Percentiles rank a stretch among this genome's conserved stretches.
phyloP scores from a whole-genome alignment of 164 flowering plant species.

The Vitis rupestris region DNA sequence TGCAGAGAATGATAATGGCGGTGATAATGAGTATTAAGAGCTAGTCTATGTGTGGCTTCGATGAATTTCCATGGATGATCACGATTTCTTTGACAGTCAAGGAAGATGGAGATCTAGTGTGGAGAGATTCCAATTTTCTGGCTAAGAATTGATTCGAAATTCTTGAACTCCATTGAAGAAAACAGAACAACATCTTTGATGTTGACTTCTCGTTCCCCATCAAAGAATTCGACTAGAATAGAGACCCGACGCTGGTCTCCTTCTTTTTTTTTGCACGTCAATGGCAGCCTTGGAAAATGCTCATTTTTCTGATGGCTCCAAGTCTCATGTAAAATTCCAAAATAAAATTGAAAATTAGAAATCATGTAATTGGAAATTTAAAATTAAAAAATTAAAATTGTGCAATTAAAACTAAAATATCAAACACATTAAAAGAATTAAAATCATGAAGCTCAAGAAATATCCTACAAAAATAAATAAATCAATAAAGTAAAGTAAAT shows the following conservation, averaged over 20 bases:
- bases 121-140: constrained; percentile 54
- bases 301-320: too few species aligned
- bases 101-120: constrained; percentile 49
- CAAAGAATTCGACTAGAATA: constrained; percentile 54
- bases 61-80: background rate
- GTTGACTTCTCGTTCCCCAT: constrained; percentile 50
- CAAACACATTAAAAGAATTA: too few species aligned
- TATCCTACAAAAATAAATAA: too few species aligned
- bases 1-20: constrained; percentile 44
- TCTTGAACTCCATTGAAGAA: constrained; percentile 32
- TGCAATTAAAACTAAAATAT: too few species aligned
- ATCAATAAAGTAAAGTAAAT: too few species aligned
- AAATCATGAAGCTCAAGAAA: too few species aligned
- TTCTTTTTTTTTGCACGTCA: background rate
- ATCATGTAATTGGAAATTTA: too few species aligned
- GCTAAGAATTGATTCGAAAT: constrained; percentile 34
- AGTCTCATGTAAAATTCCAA: too few species aligned
- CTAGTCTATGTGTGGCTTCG: background rate
- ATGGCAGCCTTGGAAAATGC: too few species aligned
- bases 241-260: constrained; percentile 2
- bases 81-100: constrained; percentile 21
- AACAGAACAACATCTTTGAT: constrained; percentile 37
- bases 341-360: too few species aligned
- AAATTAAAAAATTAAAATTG: too few species aligned
- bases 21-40: background rate